A percentile compares a stretch with the other conserved stretches of the same genome.
Conservation (phyloP, 192 early-diverging fungal species). For the Lobosporangium transversale region DNA sequence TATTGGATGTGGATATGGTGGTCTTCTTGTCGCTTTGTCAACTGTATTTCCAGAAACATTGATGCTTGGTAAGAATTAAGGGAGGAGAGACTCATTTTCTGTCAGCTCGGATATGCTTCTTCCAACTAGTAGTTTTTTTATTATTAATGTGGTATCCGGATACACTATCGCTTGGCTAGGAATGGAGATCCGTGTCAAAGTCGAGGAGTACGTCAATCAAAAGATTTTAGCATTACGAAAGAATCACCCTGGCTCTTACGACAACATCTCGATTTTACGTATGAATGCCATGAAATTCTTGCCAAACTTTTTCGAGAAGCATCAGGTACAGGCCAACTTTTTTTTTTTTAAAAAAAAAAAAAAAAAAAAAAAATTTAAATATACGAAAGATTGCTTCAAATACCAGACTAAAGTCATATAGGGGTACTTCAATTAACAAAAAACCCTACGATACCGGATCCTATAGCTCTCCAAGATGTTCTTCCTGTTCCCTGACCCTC, state of each 20-base stretch:
- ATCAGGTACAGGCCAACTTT: too few species aligned
- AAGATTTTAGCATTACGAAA: conserved; percentile 86
- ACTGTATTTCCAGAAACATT: conserved; percentile 92
- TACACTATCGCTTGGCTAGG: too few species aligned
- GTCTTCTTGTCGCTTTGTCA: conserved; percentile 85
- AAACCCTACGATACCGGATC: too few species aligned
- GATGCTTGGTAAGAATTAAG: conserved; percentile 74
- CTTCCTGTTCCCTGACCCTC: conserved; percentile 98
- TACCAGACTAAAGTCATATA: too few species aligned
- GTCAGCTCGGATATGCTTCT: too few species aligned
- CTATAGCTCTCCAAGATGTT: conserved; percentile 93
- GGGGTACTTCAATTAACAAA: too few species aligned
- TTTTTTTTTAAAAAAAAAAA: too few species aligned
- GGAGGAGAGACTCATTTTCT: too few species aligned
- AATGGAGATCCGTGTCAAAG: conserved; percentile 98
- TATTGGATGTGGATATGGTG: conserved; percentile 98
- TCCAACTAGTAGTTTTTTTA: too few species aligned
- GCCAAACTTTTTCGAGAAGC: conserved; percentile 97
- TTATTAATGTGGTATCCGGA: too few species aligned
- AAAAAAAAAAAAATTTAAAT: too few species aligned
- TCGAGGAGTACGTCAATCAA: conserved; percentile 91
- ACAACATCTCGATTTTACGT: conserved; percentile 96
- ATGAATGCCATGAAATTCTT: conserved; percentile 99
- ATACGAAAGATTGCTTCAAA: too few species aligned
- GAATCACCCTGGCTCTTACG: conserved; percentile 82